Conservation (phyloP, 768 basidiomycete genomes). For the Trichaptum fuscoviolaceum region DNA sequence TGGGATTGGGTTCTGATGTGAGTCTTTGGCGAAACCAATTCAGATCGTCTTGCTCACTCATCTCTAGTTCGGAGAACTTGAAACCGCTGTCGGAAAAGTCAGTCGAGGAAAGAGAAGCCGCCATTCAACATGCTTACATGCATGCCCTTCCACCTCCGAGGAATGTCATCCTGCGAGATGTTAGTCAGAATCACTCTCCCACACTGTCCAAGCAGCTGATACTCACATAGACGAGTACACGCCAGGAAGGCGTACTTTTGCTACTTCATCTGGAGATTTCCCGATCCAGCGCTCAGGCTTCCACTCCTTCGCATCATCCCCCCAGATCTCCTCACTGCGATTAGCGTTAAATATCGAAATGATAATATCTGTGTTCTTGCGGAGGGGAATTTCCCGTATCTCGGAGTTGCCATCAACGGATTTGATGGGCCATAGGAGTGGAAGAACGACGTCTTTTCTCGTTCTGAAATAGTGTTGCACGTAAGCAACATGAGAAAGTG, state of each 20-base stretch:
- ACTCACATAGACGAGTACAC: slow-evolving; percentile 17
- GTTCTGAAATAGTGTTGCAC: slow-evolving; percentile 22
- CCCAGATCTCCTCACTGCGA: slow-evolving; percentile 11
- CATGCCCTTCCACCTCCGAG: slow-evolving; percentile 28
- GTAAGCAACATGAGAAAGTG: background rate
- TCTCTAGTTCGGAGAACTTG: slow-evolving; percentile 51
- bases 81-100: slow-evolving; percentile 31
- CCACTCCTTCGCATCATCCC: slow-evolving; percentile 15
- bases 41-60: slow-evolving; percentile 33
- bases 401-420: slow-evolving; percentile 28
- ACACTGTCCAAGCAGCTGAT: background rate
- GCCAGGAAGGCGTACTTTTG: slow-evolving; percentile 10
- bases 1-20: slow-evolving; percentile 7
- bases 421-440: slow-evolving; percentile 33
- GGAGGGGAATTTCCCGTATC: slow-evolving; percentile 14
- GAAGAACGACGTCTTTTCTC: slow-evolving; percentile 34
- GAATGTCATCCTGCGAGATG: slow-evolving; percentile 31
- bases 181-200: background rate
- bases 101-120: background rate
- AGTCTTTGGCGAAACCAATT: background rate
- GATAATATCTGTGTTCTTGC: slow-evolving; percentile 23
- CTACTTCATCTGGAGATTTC: slow-evolving; percentile 5
- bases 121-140: slow-evolving; percentile 22
- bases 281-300: slow-evolving; percentile 16
- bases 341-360: slow-evolving; percentile 12